Evolutionary conservation across 495 filamentous ascomycete species (phyloP), one percentile per base, ranked within the genome.

Genomic region (Penicillium fimorum): DNA sequence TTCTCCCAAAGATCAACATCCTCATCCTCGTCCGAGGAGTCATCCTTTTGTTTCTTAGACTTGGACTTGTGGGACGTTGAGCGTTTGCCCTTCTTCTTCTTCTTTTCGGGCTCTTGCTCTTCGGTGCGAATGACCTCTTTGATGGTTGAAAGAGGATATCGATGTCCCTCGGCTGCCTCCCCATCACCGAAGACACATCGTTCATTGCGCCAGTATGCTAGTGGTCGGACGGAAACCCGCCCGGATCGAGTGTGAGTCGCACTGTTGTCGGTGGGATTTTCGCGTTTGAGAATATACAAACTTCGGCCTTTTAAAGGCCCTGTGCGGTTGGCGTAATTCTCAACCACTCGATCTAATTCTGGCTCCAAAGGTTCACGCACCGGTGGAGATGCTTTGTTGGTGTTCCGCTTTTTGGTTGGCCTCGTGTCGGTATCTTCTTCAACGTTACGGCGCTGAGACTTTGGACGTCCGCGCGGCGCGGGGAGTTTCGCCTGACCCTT

Each of bases 181-280:
- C 79, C 80, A 56, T 87, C 79, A 11, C 82, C 83, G 67, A 85
- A 91, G 3, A 91, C 79, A 51, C 87, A 79, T 24, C 82, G 82
- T 65, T 97, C 94, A 53, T 90, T 90, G 50, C 83, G 84, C 94
- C 94, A 97, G 67, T 78, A 93, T 37, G 86, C 83, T n/a, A 97
- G 70, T 7, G 94, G 94, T 57, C 87, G 83, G 53, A 92, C 81
- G 13, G 78, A 79, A 5, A 76, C 71, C 44, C 87, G 74, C 10
- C 81, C 84, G 24, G 77, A 84, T 44, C 84, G 81, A 27, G 80
- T 80, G 42, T 77, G 73, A 2, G 74, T 76, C 6, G 78, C 66
- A 45, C 70, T 76, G 29, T 69, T 64, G 53, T 83, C 73, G 13
- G 70, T 66, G 22, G 83, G 88, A 0, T 79, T 83, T 62, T 90